A percentile compares a stretch with the other conserved stretches of the same genome.
Evolutionary conservation across 2,329 filamentous ascomycete species (phyloP).

Genomic region (Pseudogymnoascus sp.): DNA sequence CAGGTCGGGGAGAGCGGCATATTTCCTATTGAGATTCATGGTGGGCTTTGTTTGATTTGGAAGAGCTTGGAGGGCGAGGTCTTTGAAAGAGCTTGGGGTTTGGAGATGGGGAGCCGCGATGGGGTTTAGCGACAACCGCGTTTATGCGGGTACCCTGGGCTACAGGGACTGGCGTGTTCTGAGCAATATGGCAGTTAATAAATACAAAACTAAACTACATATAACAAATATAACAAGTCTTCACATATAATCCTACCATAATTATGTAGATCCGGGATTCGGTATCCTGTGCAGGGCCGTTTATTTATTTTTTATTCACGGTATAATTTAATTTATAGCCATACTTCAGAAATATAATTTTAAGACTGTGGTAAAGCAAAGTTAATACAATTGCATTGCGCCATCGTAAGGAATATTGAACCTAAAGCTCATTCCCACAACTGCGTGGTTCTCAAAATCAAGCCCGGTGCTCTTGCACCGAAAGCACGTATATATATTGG

Average conservation of each 20-base stretch:
- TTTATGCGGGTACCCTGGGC: neutral
- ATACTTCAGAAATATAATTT: neutral
- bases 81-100: neutral
- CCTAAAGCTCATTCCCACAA: neutral
- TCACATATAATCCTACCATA: neutral
- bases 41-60: conserved; percentile 12
- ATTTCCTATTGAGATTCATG: conserved; percentile 75
- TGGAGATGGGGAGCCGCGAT: conserved; percentile 1
- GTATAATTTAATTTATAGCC: neutral
- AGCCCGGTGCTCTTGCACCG: neutral
- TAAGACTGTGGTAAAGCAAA: neutral
- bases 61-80: neutral
- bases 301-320: neutral
- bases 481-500: neutral
- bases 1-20: conserved; percentile 71
- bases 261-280: neutral
- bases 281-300: neutral
- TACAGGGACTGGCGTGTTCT: neutral
- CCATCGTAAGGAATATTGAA: neutral
- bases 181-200: neutral
- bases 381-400: neutral
- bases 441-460: neutral
- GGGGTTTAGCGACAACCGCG: conserved; percentile 6
- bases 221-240: neutral
- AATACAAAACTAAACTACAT: neutral